Conservation (phyloP, 345 rosid genomes). For the Abelmoschus esculentus region DNA sequence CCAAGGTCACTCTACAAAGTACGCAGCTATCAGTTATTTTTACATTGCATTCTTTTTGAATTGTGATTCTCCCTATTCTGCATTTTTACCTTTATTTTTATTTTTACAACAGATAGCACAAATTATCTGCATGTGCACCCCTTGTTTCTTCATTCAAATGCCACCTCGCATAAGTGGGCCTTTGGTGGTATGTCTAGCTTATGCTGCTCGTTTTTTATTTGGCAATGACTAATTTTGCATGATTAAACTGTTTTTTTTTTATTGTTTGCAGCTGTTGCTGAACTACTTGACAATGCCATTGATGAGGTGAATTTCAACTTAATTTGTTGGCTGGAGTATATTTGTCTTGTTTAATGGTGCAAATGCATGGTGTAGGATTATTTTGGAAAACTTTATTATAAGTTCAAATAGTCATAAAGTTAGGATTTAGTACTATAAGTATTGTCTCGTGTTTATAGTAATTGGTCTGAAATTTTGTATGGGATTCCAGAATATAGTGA, state of each 20-base stretch:
- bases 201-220: conserved; percentile 1
- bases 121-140: conserved; percentile 89
- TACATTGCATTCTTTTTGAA: not conserved
- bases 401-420: not conserved
- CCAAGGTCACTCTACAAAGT: conserved; percentile 55
- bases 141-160: conserved; percentile 96
- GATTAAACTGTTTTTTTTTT: conserved; percentile 7
- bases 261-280: conserved; percentile 72
- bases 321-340: not conserved
- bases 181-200: conserved; percentile 70
- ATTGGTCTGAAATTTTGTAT: not conserved
- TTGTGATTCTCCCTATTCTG: not conserved
- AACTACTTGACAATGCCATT: conserved; percentile 87
- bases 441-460: not conserved
- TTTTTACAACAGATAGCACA: conserved; percentile 42
- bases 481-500: not conserved
- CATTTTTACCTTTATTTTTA: too few relatives aligned
- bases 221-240: conserved; percentile 2
- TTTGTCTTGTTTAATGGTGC: too few relatives aligned
- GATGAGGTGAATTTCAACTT: conserved; percentile 66
- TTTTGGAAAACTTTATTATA: not conserved
- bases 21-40: conserved; percentile 19
- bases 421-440: not conserved
- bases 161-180: conserved; percentile 98
- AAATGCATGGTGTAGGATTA: not conserved